A percentile compares a stretch with the other conserved stretches of the same genome.
Evolutionary conservation across 805 yeast genomes (phyloP).

Genomic region (Candida andamanensis): DNA sequence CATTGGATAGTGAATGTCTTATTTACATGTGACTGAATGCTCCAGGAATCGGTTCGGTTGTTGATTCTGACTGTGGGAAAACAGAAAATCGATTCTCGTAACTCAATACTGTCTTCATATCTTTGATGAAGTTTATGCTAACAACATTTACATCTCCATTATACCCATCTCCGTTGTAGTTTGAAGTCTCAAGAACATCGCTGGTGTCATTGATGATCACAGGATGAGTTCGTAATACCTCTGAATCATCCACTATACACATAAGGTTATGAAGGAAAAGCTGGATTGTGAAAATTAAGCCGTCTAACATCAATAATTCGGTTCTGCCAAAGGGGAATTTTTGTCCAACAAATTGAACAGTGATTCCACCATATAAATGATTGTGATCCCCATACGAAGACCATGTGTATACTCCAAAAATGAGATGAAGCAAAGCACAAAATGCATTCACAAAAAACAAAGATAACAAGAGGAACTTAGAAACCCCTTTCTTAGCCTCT

Average conservation of each 20-base stretch:
- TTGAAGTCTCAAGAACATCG: no score
- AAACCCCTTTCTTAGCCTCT: slow-evolving; percentile 21
- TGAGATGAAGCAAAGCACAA: slow-evolving; percentile 22
- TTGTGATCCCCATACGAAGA: slow-evolving; percentile 12
- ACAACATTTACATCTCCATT: slow-evolving; percentile 32
- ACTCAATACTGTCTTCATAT: slow-evolving; percentile 7
- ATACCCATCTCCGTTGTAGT: slow-evolving; percentile 32
- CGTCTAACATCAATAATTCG: slow-evolving; percentile 25
- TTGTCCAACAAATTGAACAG: slow-evolving; percentile 38
- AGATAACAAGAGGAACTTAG: slow-evolving; percentile 22
- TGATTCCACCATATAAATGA: slow-evolving; percentile 28
- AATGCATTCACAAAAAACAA: slow-evolving; percentile 20
- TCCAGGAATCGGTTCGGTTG: slow-evolving; percentile 7
- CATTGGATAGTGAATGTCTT: neutral
- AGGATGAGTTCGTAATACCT: slow-evolving; percentile 15
- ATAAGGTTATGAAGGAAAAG: slow-evolving; percentile 27
- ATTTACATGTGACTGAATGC: slow-evolving; percentile 1
- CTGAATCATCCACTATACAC: slow-evolving; percentile 29
- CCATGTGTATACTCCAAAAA: slow-evolving; percentile 20
- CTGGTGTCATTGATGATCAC: slow-evolving; percentile 1
- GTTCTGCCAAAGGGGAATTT: slow-evolving; percentile 20
- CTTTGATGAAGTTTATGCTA: slow-evolving; percentile 16
- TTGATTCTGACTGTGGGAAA: neutral
- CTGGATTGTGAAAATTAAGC: slow-evolving; percentile 22
- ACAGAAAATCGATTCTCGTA: slow-evolving; percentile 1